Base-by-base conservation (phyloP, 2,329 filamentous ascomycete genomes). In the Intubia oerlemansii region DNA sequence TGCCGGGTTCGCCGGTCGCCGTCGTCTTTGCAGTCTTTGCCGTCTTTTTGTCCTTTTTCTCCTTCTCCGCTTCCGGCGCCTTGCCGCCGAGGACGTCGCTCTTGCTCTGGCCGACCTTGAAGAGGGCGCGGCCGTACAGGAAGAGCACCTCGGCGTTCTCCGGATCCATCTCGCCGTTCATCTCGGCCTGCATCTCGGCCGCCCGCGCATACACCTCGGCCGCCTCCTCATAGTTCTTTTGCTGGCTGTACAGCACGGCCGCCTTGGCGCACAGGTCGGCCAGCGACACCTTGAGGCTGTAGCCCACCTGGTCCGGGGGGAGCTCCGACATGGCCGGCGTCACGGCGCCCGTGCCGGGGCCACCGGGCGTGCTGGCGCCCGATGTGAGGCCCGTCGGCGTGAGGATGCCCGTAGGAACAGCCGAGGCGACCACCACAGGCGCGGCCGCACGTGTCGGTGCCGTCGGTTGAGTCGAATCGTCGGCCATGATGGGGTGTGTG, bases 111-210 rank as follows among this genome's bases (percentile, higher is more conserved):
- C 84, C 88, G 34, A 95, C 77, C 49, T 84, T 84, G 61, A 91
- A 95, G 13, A 98, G 57, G 32, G 81, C 81, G 46, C 85, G 79
- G 10, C 88, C 88, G 51, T 98, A 98, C 38, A 82, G 67, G 50
- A 91, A 98, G 13, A 95, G 67, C 26, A 98, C 67, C 47, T 95
- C 85, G 28, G 84, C 85, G 42, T 98, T 98, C 33, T 81, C 73
- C 4, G 79, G 70, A 11, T 71, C 71, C 62, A 90, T 78, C 52
- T 95, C 88, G 49, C 85, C 88, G 48, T 93, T 88, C 48, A 93
- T 59, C 48, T 80, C 69, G 33, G 79, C 80, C 53, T 98, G 88
- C 35, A 93, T 64, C 48, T 90, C 79, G 32, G 80, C 80, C 18
- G 88, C 88, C 44, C 74, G 68, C 24, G 82, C 84, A 54, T 84